Percentiles rank a stretch among this genome's conserved stretches.
Evolutionary conservation across 768 basidiomycete genomes (phyloP).

Genomic region (Myochromella boudieri): DNA sequence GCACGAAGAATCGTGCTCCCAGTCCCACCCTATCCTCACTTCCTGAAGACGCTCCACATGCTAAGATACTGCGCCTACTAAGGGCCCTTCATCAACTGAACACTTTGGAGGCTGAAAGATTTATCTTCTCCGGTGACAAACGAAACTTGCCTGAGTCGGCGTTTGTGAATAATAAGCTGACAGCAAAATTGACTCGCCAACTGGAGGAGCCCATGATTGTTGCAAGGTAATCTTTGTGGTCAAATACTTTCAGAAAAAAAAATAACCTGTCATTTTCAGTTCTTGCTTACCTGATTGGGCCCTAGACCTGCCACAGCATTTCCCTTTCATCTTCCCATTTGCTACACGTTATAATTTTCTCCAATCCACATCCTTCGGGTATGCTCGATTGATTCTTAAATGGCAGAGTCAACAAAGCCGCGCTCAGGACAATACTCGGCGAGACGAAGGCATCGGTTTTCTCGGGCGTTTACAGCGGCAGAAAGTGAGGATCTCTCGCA

Average conservation of each 20-base stretch:
- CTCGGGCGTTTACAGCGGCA: conserved; percentile 91
- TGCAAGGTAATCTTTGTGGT: conserved; percentile 79
- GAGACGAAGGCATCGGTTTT: conserved; percentile 91
- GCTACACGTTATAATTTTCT: conserved; percentile 96
- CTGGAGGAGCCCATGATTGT: conserved; percentile 99
- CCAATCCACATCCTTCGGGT: conserved; percentile 97
- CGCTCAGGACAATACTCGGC: conserved; percentile 73
- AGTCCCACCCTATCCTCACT: conserved; percentile 75
- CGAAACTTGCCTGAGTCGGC: conserved; percentile 73
- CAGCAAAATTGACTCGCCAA: conserved; percentile 96
- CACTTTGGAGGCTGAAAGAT: conserved; percentile 66
- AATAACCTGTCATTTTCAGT: conserved; percentile 38
- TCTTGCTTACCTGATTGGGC: conserved; percentile 98
- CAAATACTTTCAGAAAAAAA: background rate
- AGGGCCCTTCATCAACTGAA: conserved; percentile 86
- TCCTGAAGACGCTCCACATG: conserved; percentile 79
- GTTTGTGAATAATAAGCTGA: conserved; percentile 97
- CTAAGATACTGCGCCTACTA: conserved; percentile 88
- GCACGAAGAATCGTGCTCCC: conserved; percentile 56
- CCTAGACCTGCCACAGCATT: conserved; percentile 90
- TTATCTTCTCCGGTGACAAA: conserved; percentile 46
- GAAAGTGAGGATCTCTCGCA: conserved; percentile 95
- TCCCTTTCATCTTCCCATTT: conserved; percentile 99
- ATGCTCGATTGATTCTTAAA: conserved; percentile 91
- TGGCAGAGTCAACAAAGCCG: conserved; percentile 90